Evolutionary conservation across 2,329 filamentous ascomycete genomes (phyloP).

Genomic region (Fusarium abutilonis): DNA sequence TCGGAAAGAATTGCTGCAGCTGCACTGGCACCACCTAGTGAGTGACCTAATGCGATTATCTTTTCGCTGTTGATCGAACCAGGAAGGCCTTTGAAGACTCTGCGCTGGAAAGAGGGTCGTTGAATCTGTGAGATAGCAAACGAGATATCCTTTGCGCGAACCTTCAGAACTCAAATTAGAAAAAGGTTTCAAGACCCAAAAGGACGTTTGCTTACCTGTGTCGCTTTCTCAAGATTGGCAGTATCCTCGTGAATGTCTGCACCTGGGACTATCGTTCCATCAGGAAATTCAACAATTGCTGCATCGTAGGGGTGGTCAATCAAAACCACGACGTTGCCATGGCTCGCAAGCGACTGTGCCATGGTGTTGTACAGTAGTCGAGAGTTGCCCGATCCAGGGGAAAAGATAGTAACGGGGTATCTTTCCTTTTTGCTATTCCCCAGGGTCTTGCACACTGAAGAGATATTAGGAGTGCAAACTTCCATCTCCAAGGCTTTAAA

Average conservation of each 20-base stretch:
- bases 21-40: constrained; percentile 52
- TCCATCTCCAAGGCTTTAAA: constrained; percentile 45
- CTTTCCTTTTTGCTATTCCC: constrained; percentile 25
- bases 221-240: constrained; percentile 28
- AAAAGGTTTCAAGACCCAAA: rapidly evolving
- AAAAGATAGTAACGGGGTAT: constrained; percentile 52
- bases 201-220: constrained; percentile 13
- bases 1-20: constrained; percentile 49
- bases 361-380: constrained; percentile 56
- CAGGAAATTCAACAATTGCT: constrained; percentile 57
- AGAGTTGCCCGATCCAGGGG: constrained; percentile 56
- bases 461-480: constrained; percentile 38
- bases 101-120: constrained; percentile 28
- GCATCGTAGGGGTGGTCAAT: constrained; percentile 62
- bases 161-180: constrained; percentile 31
- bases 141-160: constrained; percentile 50
- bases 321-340: constrained; percentile 57
- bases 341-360: constrained; percentile 57
- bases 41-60: constrained; percentile 53
- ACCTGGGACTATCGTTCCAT: constrained; percentile 47
- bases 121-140: constrained; percentile 52
- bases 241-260: constrained; percentile 28
- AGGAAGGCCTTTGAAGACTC: constrained; percentile 32
- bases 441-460: constrained; percentile 11
- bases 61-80: constrained; percentile 43